Base-by-base conservation (phyloP, 1,284 basidiomycete species). In the Flammula alnicola region DNA sequence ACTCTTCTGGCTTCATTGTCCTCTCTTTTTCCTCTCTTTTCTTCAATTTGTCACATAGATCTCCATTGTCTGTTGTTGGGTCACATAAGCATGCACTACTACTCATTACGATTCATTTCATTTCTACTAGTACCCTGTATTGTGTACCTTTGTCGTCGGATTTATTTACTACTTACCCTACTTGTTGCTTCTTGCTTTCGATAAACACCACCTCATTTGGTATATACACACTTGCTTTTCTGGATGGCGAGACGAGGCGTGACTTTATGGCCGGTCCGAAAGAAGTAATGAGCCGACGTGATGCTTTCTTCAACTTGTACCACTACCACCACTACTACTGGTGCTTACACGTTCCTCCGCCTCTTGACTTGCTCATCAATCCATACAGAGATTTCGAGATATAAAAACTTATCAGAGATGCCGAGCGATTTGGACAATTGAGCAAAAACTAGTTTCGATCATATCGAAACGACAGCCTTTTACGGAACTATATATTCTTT, bases 351-450 rank as follows among this genome's bases (percentile, higher is more conserved):
- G 20, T 30, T 20, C 10, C 0, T 22, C 7, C 10, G 12, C 16
- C 27, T n/a, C n/a, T n/a, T 37, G 4, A 36, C 12, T 2, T 14
- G 6, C 25, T n/a, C n/a, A n/a, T n/a, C 22, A 14, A 16, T 3
- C n/a, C 32, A n/a, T n/a, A n/a, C 29, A 36, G 33, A 36, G 14
- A 36, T 36, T 16, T 5, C 5, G 11, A 11, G 16, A 19, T 14
- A 36, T 4, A 2, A 44, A 27, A 7, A 36, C 22, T 3, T 5
- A 10, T n/a, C 4, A 11, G 16, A n/a, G 6, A 76, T 74, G 74
- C 66, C 71, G 10, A 73, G 74, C 49, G 73, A 75, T 55, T 62
- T 76, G 27, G 74, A 76, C 52, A 69, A 66, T 73, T 76, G 59
- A 66, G 65, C 49, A 45, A 27, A n/a, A 29, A 41, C 10, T 35